phyloP scores from a whole-genome alignment of 2,329 filamentous ascomycete genomes.

The Fusarium irregulare region DNA sequence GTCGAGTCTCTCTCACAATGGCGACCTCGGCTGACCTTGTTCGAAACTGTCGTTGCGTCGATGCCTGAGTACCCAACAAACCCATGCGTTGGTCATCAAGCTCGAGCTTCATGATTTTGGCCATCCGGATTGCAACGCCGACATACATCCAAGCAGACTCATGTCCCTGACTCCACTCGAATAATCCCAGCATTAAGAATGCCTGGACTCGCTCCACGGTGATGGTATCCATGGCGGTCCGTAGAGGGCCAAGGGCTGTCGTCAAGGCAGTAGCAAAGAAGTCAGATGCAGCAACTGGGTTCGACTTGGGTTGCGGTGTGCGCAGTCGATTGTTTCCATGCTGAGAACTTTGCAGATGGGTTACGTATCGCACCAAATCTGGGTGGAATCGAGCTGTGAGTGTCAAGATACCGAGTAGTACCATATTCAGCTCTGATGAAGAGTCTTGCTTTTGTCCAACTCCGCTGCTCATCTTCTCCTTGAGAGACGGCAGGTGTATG shows the following conservation, averaged over 20 bases:
- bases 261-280: slow-evolving; percentile 12
- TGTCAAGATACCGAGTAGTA: slow-evolving; percentile 16
- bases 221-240: background rate
- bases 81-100: slow-evolving; percentile 14
- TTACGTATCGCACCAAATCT: slow-evolving; percentile 13
- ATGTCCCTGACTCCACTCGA: slow-evolving; percentile 12
- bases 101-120: slow-evolving; percentile 11
- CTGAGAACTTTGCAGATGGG: slow-evolving; percentile 1
- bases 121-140: slow-evolving; percentile 7
- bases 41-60: background rate
- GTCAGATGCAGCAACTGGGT: background rate
- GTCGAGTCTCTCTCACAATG: slow-evolving; percentile 55
- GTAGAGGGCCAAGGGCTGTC: slow-evolving; percentile 7
- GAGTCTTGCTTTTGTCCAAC: background rate
- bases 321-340: background rate
- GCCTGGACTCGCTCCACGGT: slow-evolving; percentile 5
- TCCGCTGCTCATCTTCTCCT: background rate
- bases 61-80: background rate
- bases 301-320: background rate
- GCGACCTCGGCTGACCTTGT: background rate
- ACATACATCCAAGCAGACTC: slow-evolving; percentile 13
- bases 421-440: slow-evolving; percentile 14
- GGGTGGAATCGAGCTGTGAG: slow-evolving; percentile 18
- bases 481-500: slow-evolving; percentile 62
- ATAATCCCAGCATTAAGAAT: slow-evolving; percentile 17